Conservation (phyloP, 352 stramenopile genomes). For the Globisporangium uncinulatum region DNA sequence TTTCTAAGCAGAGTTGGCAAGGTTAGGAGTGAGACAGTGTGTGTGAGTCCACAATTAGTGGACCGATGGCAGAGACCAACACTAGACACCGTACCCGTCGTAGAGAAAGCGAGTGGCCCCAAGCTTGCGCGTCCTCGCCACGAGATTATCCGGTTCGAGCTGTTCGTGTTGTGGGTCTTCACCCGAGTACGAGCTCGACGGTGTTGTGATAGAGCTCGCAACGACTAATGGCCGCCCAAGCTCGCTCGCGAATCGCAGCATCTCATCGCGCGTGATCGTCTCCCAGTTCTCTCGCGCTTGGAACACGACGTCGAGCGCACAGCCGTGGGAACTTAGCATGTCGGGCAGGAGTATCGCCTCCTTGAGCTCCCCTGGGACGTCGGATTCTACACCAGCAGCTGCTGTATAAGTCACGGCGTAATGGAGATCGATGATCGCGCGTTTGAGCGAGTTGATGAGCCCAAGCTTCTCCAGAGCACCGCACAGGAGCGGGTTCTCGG, state of each 20-base stretch:
- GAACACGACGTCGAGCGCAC: constrained; percentile 39
- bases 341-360: constrained; percentile 24
- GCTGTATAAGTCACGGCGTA: constrained; percentile 26
- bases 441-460: constrained; percentile 44
- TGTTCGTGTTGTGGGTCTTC: not conserved
- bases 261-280: constrained; percentile 58
- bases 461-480: constrained; percentile 54
- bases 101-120: constrained; percentile 50
- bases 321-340: constrained; percentile 14
- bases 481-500: constrained; percentile 32
- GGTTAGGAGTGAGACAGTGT: not conserved
- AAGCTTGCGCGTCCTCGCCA: constrained; percentile 1
- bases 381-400: constrained; percentile 8
- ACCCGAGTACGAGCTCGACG: not conserved
- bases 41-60: not conserved
- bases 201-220: not conserved
- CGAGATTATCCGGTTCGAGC: not conserved
- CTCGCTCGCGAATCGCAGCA: constrained; percentile 52
- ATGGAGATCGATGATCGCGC: constrained; percentile 54
- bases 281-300: constrained; percentile 47
- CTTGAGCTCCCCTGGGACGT: constrained; percentile 17
- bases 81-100: constrained; percentile 29
- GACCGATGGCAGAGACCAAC: not conserved
- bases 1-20: constrained; percentile 20
- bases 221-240: constrained; percentile 28